Evolutionary conservation across 2,329 filamentous ascomycete species (phyloP).

Genomic region (Domatiomyces catenatus): DNA sequence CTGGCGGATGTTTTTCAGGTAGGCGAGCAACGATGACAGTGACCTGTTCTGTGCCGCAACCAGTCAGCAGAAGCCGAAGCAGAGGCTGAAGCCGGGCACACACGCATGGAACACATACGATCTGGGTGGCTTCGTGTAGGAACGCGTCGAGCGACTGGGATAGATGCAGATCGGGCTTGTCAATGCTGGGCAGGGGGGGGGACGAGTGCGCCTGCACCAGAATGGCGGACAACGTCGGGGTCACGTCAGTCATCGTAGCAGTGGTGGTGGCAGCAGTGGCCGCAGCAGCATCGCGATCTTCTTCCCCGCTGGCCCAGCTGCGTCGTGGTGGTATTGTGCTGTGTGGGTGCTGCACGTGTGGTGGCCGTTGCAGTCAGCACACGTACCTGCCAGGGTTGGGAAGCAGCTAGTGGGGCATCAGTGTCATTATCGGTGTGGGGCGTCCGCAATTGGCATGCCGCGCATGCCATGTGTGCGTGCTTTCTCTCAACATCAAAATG

Average conservation of each 20-base stretch:
- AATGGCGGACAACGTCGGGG: slow-evolving; percentile 9
- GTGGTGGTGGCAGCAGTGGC: no score
- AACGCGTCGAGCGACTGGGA: slow-evolving; percentile 56
- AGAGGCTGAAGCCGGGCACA: slow-evolving; percentile 2
- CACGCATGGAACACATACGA: slow-evolving; percentile 41
- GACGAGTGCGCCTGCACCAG: slow-evolving; percentile 12
- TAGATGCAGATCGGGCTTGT: slow-evolving; percentile 1
- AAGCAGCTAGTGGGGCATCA: background rate
- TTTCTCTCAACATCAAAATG: background rate
- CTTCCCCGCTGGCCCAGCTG: background rate
- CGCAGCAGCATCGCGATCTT: background rate
- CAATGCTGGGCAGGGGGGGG: slow-evolving; percentile 1
- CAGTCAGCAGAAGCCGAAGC: slow-evolving; percentile 17
- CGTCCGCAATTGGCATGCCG: no score
- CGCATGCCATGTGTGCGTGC: background rate
- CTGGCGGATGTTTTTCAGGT: slow-evolving; percentile 70
- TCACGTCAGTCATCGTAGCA: slow-evolving; percentile 4
- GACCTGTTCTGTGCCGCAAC: slow-evolving; percentile 53
- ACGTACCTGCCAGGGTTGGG: no score
- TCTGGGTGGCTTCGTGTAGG: slow-evolving; percentile 82
- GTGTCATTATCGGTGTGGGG: background rate
- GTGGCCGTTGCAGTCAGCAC: background rate
- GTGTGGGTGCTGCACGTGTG: background rate
- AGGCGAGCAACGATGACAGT: slow-evolving; percentile 61
- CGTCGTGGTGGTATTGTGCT: no score